A percentile compares a stretch with the other conserved stretches of the same genome.
Conservation (phyloP, 306 rosid species). For the Corylus americana region DNA sequence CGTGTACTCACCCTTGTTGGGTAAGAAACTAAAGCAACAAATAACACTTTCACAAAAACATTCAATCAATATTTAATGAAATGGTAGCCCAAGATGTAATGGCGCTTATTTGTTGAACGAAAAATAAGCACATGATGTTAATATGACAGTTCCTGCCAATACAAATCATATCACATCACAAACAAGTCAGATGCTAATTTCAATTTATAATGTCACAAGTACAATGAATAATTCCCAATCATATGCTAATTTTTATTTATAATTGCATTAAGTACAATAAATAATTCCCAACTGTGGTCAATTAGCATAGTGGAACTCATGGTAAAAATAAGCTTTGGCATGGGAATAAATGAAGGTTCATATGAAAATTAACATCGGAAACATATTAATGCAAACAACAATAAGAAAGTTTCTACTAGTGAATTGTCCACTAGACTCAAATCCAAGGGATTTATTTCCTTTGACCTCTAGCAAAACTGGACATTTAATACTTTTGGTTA, state of each 20-base stretch:
- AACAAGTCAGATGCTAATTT: conserved; percentile 3
- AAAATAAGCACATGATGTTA: background rate
- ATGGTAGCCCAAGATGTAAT: background rate
- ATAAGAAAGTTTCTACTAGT: background rate
- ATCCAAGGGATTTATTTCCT: conserved; percentile 8
- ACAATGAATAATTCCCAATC: background rate
- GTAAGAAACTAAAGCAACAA: background rate
- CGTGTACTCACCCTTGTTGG: too few relatives aligned
- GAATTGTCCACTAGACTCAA: background rate
- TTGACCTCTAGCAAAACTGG: conserved; percentile 12
- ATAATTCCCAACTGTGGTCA: background rate
- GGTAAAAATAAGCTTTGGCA: background rate
- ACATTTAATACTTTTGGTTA: conserved; percentile 14
- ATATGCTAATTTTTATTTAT: too few relatives aligned
- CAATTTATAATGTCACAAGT: background rate
- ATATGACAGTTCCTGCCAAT: background rate
- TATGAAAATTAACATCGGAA: too few relatives aligned
- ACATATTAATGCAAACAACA: background rate
- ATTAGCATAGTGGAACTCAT: background rate
- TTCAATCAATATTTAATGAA: background rate
- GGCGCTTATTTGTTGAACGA: background rate
- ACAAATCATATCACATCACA: background rate
- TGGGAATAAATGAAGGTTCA: background rate
- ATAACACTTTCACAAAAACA: background rate
- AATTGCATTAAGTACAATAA: too few relatives aligned